A percentile compares a stretch with the other conserved stretches of the same genome.
Conservation (phyloP, 106 monocot species). For the Agapanthus africanus region DNA sequence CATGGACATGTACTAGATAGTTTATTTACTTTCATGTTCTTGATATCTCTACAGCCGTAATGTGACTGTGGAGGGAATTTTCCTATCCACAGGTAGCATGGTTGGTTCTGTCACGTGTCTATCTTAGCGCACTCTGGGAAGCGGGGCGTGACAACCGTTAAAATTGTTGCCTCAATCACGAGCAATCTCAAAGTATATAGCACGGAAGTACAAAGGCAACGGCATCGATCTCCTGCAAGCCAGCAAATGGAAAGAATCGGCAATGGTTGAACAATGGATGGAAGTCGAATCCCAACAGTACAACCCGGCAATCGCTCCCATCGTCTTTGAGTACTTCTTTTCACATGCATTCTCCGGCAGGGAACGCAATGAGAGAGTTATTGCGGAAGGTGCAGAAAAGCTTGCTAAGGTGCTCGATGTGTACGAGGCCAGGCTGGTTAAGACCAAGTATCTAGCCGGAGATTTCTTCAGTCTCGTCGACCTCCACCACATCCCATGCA, state of each 20-base stretch:
- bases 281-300: constrained; percentile 43
- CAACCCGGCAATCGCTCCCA: constrained; percentile 18
- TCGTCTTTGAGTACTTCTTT: constrained; percentile 24
- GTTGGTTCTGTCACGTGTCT: too few relatives aligned
- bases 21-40: too few relatives aligned
- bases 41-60: too few relatives aligned
- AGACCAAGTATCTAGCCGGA: constrained; percentile 41
- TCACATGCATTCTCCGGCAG: constrained; percentile 28
- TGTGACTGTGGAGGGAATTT: too few relatives aligned
- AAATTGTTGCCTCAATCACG: constrained; percentile 27
- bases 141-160: too few relatives aligned
- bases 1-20: too few relatives aligned
- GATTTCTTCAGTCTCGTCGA: constrained; percentile 50
- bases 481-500: constrained; percentile 31
- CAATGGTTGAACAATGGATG: constrained; percentile 16
- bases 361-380: constrained; percentile 15
- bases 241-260: neutral
- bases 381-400: constrained; percentile 25
- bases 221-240: constrained; percentile 19
- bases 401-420: constrained; percentile 55
- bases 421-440: constrained; percentile 36
- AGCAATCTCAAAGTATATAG: constrained; percentile 29
- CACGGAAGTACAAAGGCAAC: constrained; percentile 16
- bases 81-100: too few relatives aligned
- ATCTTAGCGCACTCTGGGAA: too few relatives aligned